Percentiles rank a stretch among this genome's conserved stretches.
Conservation (phyloP, 148 eudicot genomes). For the Rheum nobile region DNA sequence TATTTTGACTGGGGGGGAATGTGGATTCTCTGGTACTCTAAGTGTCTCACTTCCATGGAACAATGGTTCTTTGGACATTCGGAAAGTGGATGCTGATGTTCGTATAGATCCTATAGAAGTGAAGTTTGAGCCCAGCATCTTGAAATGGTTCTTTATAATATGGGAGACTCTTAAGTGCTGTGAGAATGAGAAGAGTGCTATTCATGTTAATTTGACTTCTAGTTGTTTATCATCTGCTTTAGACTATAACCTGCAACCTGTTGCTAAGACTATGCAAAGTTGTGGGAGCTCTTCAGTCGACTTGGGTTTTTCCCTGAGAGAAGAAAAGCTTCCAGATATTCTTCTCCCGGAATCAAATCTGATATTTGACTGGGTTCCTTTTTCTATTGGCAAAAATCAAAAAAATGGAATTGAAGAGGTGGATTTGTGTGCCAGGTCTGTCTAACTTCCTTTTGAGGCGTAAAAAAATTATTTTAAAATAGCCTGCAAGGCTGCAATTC, state of each 20-base stretch:
- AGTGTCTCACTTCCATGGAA: slow-evolving; percentile 78
- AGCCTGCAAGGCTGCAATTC: background rate
- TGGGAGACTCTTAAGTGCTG: slow-evolving; percentile 38
- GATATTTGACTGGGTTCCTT: slow-evolving; percentile 85
- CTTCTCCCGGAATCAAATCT: slow-evolving; percentile 58
- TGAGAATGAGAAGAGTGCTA: slow-evolving; percentile 19
- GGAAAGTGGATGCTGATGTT: slow-evolving; percentile 75
- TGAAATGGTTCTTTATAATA: slow-evolving; percentile 41
- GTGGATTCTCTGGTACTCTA: slow-evolving; percentile 73
- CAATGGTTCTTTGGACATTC: slow-evolving; percentile 80
- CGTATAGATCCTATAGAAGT: slow-evolving; percentile 48
- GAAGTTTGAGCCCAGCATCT: slow-evolving; percentile 53
- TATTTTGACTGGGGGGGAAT: slow-evolving; percentile 48
- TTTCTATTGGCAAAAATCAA: slow-evolving; percentile 23
- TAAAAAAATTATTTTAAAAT: background rate
- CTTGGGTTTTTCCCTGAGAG: slow-evolving; percentile 16
- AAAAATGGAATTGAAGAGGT: slow-evolving; percentile 35
- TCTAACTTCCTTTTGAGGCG: background rate
- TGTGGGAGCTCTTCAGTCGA: slow-evolving; percentile 20
- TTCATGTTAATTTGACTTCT: slow-evolving; percentile 21
- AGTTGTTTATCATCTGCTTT: slow-evolving; percentile 15
- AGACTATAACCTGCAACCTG: slow-evolving; percentile 18
- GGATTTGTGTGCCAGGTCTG: slow-evolving; percentile 89
- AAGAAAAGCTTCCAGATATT: slow-evolving; percentile 24
- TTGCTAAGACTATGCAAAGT: slow-evolving; percentile 20